Evolutionary conservation across 2,329 filamentous ascomycete species (phyloP).

Genomic region (Hymenoscyphus fraxineus): DNA sequence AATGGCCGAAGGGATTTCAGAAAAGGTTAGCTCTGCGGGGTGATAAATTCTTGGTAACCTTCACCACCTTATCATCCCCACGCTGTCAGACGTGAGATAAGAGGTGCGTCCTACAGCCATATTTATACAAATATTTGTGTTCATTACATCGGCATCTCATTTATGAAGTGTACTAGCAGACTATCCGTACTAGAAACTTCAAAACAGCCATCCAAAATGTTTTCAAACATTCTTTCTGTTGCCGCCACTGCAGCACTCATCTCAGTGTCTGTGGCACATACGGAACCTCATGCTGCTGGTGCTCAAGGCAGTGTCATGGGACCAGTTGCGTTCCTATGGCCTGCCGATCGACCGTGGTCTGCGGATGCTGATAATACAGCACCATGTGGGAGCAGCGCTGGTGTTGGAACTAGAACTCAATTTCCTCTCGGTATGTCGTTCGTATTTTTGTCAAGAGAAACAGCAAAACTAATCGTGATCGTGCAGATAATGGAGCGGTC

Average conservation of each 20-base stretch:
- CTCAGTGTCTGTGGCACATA: not conserved
- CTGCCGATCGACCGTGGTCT: conserved; percentile 52
- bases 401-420: conserved; percentile 47
- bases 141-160: not conserved
- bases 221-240: conserved; percentile 15
- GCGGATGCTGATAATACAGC: conserved; percentile 51
- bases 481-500: conserved; percentile 50
- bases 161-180: not conserved
- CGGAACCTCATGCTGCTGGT: conserved; percentile 7
- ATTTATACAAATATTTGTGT: not conserved
- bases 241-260: conserved; percentile 8
- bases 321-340: conserved; percentile 59
- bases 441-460: conserved; percentile 38
- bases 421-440: conserved; percentile 48
- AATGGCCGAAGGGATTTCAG: not conserved
- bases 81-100: not conserved
- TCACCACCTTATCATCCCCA: not conserved
- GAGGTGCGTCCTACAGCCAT: not conserved
- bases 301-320: conserved; percentile 37
- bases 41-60: not conserved
- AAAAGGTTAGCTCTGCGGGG: not conserved
- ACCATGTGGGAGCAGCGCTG: conserved; percentile 52
- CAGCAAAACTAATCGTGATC: not conserved
- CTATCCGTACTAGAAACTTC: not conserved
- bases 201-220: conserved; percentile 15